Evolutionary conservation across 306 rosid species (phyloP).

Genomic region (Vachellia collinsii): DNA sequence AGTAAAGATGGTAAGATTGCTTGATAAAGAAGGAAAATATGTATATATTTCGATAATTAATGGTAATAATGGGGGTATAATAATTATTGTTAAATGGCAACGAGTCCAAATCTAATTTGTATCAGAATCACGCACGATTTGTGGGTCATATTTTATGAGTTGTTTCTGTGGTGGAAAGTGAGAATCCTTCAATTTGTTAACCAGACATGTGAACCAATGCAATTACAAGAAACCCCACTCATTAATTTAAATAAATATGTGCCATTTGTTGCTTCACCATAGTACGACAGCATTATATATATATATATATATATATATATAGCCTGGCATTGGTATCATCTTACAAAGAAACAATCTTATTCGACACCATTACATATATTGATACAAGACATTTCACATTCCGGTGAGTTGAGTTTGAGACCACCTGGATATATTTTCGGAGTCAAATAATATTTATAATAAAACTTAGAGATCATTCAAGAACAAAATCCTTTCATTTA

Average conservation of each 20-base stretch:
- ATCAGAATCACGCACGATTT: constrained; percentile 80
- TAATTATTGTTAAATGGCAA: constrained; percentile 30
- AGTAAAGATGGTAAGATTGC: constrained; percentile 6
- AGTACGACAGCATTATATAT: constrained; percentile 25
- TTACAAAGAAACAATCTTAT: too few relatives aligned
- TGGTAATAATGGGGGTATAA: constrained; percentile 19
- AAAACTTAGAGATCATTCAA: too few relatives aligned
- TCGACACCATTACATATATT: too few relatives aligned
- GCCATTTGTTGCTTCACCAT: constrained; percentile 48
- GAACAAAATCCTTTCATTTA: too few relatives aligned
- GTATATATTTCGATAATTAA: constrained; percentile 22
- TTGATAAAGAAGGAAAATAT: constrained; percentile 22
- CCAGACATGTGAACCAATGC: constrained; percentile 73
- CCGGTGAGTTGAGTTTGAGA: too few relatives aligned
- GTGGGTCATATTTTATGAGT: constrained; percentile 89
- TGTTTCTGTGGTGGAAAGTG: constrained; percentile 81
- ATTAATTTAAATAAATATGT: constrained; percentile 42
- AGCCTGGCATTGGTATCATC: too few relatives aligned
- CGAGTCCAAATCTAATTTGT: constrained; percentile 68
- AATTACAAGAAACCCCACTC: constrained; percentile 67
- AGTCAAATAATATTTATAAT: too few relatives aligned
- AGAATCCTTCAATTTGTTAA: constrained; percentile 62
- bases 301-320: neutral
- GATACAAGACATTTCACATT: too few relatives aligned
- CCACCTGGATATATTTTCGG: too few relatives aligned